These are phyloP conservation scores for Crucihimalaya himalaica DNA, from an alignment of 345 rosid genomes.

Conservation along the genomic window DNA sequence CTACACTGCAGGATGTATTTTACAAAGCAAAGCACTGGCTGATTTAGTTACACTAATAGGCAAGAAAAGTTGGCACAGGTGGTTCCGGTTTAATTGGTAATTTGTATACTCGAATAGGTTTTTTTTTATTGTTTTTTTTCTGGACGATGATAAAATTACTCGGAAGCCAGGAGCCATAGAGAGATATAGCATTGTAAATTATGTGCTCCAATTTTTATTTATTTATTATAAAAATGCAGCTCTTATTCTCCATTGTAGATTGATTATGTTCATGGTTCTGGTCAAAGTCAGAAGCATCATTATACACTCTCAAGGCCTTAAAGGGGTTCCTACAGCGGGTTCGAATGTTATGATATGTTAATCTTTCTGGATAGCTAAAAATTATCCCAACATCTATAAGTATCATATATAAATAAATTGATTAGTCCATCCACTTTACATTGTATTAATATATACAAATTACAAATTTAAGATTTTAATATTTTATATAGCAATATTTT, in stretches of 20 bases:
- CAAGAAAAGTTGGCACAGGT: slow-evolving; percentile 23
- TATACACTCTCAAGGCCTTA: too few species aligned
- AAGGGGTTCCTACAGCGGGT: too few species aligned
- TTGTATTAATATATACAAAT: too few species aligned
- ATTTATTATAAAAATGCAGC: slow-evolving; percentile 13
- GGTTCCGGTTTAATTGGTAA: slow-evolving; percentile 25
- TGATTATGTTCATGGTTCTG: neutral
- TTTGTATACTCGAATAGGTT: slow-evolving; percentile 42
- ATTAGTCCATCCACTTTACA: too few species aligned
- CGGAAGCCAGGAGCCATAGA: slow-evolving; percentile 32
- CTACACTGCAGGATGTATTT: slow-evolving; percentile 31
- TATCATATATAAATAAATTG: neutral
- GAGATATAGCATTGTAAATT: slow-evolving; percentile 35
- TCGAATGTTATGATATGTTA: too few species aligned
- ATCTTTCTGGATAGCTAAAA: too few species aligned
- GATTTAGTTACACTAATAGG: slow-evolving; percentile 31
- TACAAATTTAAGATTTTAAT: neutral
- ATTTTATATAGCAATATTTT: too few species aligned
- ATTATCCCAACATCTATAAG: neutral
- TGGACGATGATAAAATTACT: slow-evolving; percentile 18
- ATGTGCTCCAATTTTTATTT: slow-evolving; percentile 33
- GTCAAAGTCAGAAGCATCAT: neutral
- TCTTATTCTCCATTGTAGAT: slow-evolving; percentile 14
- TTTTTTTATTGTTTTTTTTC: neutral
- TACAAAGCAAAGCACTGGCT: slow-evolving; percentile 38